Base-by-base conservation (phyloP, 805 yeast genomes). In the Pichia cephalocereana region DNA sequence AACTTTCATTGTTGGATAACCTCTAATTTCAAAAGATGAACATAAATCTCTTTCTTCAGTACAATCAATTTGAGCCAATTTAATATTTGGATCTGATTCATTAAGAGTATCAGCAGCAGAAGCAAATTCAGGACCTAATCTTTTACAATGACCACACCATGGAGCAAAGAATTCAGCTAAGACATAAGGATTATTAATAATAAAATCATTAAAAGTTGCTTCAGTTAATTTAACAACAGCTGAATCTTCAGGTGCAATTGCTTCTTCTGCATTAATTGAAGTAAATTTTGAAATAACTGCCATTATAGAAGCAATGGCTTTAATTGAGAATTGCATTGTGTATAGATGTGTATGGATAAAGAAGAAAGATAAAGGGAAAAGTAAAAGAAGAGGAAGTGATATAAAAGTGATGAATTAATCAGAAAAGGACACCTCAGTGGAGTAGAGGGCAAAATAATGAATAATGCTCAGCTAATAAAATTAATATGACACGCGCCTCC, bases 141-240 rank as follows among this genome's bases (percentile, higher is more conserved):
- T 77, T 73, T 90, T 88, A 76, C 97, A 90, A 71, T 90, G 93
- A 17, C 96, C 96, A 75, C 97, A 90, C 97, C 98, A 91, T 64
- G 97, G 95, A 17, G 96, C 96, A 65, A 83, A 87, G 69, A 87
- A 87, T 68, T 87, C 95, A 19, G 91, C 84, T 53, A 87, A 70
- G 23, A 87, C 95, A 56, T 90, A 73, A 36, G 88, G 85, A 70
- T 90, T 84, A 48, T 75, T 79, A 44, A 70, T 67, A 54, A 91
- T 68, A 66, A 86, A 87, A 15, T 72, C 65, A 49, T 76, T 76
- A 64, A 86, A 91, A 50, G 75, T 76, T 38, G 74, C 80, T 19
- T 81, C 69, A 38, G 85, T 77, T 54, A 91, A 76, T 64, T 85
- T 80, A 56, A 87, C 87, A 43, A 91, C 98, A 34, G 90, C 93